Percentiles rank a stretch among this genome's conserved stretches.
Conservation (phyloP, 192 early-diverging fungal species). For the Dissophora globulifera region DNA sequence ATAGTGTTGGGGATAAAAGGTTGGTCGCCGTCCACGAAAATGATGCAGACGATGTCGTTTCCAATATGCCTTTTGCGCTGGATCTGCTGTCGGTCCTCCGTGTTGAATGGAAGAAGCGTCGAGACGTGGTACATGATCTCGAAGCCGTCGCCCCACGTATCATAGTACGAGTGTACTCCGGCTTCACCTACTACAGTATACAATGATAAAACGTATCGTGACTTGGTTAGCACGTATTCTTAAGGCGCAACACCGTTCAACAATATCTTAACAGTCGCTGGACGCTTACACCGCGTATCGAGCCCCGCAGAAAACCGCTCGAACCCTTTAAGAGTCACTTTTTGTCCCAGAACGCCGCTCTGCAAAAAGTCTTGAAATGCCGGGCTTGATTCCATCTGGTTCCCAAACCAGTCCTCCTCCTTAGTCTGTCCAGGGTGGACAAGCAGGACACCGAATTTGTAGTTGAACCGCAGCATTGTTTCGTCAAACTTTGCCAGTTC, state of each 20-base stretch:
- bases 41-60: slow-evolving; percentile 72
- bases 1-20: slow-evolving; percentile 66
- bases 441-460: slow-evolving; percentile 86
- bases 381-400: slow-evolving; percentile 63
- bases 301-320: slow-evolving; percentile 81
- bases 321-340: slow-evolving; percentile 78
- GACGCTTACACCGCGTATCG: slow-evolving; percentile 74
- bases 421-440: slow-evolving; percentile 73
- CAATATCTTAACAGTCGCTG: too few species aligned
- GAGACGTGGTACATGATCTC: slow-evolving; percentile 84
- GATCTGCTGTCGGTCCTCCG: slow-evolving; percentile 75
- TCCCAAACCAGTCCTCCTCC: slow-evolving; percentile 84
- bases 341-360: slow-evolving; percentile 69
- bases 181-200: slow-evolving; percentile 65
- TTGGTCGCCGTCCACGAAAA: slow-evolving; percentile 64
- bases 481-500: slow-evolving; percentile 80
- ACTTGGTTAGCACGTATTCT: not conserved
- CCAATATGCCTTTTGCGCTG: slow-evolving; percentile 72
- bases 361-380: slow-evolving; percentile 73
- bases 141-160: slow-evolving; percentile 76
- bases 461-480: slow-evolving; percentile 72
- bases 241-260: too few species aligned
- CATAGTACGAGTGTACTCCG: slow-evolving; percentile 74
- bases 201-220: not conserved
- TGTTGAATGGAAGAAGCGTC: slow-evolving; percentile 75